Evolutionary conservation across 2,329 filamentous ascomycete genomes (phyloP), one percentile per base, ranked within the genome.

Genomic region (Coniochaeta sp.): DNA sequence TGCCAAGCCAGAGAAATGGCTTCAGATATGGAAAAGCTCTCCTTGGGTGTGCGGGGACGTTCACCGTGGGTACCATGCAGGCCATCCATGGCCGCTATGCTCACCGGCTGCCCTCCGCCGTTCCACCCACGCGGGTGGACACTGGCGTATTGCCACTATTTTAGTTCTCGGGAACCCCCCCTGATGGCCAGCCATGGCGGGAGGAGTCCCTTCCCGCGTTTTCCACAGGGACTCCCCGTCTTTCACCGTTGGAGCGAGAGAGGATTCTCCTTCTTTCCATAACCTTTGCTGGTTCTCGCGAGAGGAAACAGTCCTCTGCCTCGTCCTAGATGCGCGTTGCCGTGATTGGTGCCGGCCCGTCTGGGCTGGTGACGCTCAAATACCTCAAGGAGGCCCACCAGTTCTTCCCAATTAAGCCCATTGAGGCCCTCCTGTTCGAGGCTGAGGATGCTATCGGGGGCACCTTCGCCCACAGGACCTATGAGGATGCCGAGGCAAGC

Each of bases 371-470:
- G 30, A 75, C 74, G 19, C 66, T 76, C 22, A 77, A 76, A 64
- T 73, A 74, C 57, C 69, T 76, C 4, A 58, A 71, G 22, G 65
- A 65, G 6, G 70, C 73, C 1, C 69, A 72, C 60, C 60, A 66
- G 4, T 67, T 67, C 64, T 66, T 72, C 19, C 67, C 64, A 12
- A 65, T 63, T 1, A 65, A 69, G 26, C 71, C 72, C n/a, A 73
- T 79, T 58, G 74, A 79, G 61, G 73, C 67, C 16, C 67, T 66
- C 6, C 64, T 79, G 7, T 79, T 78, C 60, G 77, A 79, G 66
- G 67, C 70, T 61, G 72, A 74, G 60, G 63, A 70, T 9, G 69
- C 68, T 1, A 66, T 79, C 5, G 77, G 75, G 8, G 76, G 77
- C 3, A 77, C 74, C 0, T 79, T 79, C 61, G 65, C 69, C n/a